Conservation (phyloP, 2,329 filamentous ascomycete genomes). For the Xylariaceae sp. region DNA sequence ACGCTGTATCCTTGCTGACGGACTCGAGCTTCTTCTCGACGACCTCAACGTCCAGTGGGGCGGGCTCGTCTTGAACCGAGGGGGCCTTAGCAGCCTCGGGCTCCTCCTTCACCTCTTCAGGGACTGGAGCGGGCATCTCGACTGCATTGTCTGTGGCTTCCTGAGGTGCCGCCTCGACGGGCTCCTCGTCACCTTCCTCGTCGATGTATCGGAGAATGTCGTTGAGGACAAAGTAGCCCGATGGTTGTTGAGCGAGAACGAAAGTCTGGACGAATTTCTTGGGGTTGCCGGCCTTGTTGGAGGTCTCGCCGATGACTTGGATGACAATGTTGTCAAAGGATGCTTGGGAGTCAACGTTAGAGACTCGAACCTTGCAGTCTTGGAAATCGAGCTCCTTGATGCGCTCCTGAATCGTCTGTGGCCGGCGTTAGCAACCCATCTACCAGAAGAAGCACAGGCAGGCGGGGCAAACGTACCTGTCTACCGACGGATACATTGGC, state of each 20-base stretch:
- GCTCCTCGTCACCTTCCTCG: constrained; percentile 71
- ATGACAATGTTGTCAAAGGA: constrained; percentile 93
- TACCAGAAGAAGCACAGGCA: too few species aligned
- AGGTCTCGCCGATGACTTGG: constrained; percentile 96
- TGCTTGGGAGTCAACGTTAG: constrained; percentile 94
- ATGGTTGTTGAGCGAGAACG: constrained; percentile 89
- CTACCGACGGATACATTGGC: constrained; percentile 81
- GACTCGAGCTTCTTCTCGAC: constrained; percentile 75
- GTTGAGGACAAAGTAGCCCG: constrained; percentile 96
- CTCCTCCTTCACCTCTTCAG: constrained; percentile 25
- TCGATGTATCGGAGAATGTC: constrained; percentile 93
- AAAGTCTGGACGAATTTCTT: constrained; percentile 98
- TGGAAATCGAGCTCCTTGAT: constrained; percentile 91
- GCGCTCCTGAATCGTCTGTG: constrained; percentile 82
- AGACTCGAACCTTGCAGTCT: constrained; percentile 95
- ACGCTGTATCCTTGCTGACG: constrained; percentile 32
- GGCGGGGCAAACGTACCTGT: constrained; percentile 55
- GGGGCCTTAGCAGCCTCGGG: constrained; percentile 24
- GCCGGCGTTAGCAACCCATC: too few species aligned
- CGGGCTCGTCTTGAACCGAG: constrained; percentile 28
- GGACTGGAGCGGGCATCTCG: constrained; percentile 19
- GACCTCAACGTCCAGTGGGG: constrained; percentile 33
- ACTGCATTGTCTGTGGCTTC: constrained; percentile 18
- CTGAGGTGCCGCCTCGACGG: constrained; percentile 26
- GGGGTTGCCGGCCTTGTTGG: constrained; percentile 83